Base-by-base conservation (phyloP, 1,284 basidiomycete genomes). In the Leccinum pachyderme region DNA sequence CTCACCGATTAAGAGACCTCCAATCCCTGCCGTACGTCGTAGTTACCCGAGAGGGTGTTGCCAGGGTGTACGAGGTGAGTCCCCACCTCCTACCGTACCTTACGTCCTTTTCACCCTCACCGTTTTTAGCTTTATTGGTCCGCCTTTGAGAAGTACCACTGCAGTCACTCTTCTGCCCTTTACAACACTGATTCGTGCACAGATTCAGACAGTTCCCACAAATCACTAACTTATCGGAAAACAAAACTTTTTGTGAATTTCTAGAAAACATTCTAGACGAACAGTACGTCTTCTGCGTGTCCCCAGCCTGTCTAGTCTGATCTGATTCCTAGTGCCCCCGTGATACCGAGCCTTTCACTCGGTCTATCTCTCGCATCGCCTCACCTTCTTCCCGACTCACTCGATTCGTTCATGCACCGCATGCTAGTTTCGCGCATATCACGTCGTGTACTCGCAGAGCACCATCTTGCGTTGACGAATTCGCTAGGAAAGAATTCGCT, bases 371-470 rank as follows among this genome's bases (percentile, higher is more conserved):
- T 93, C 7, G 85, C 89, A 0, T 92, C 91, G 15, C 86, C 82
- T 1, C 85, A 90, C 66, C 80, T 96, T 11, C 77, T 83, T 0
- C 86, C 92, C 0, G 89, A 93, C 53, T 79, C 83, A 51, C 78
- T 96, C 13, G 93, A 96, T 69, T 80, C 89, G 7, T 94, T 95
- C 70, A 93, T 95, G 87, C 83, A 84, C 24, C 83, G 93, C 27
- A 96, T 96, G 94, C 80, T 96, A 8, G 81, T 93, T 46, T 95
- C 93, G 3, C 81, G 94, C 52, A 94, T 96, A 68, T 94, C 93
- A 8, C 81, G 93, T 25, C 83, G 94, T 41, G 93, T 96, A 28
- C 79, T 96, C 29, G 91, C 87, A 2, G 91, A 95, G 67, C 93
- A 96, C 65, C 93, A 96, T 63, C 85, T 95, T 53, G 89, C 91